phyloP scores from a whole-genome alignment of 2,329 filamentous ascomycete genomes.

The Massarina eburnea region DNA sequence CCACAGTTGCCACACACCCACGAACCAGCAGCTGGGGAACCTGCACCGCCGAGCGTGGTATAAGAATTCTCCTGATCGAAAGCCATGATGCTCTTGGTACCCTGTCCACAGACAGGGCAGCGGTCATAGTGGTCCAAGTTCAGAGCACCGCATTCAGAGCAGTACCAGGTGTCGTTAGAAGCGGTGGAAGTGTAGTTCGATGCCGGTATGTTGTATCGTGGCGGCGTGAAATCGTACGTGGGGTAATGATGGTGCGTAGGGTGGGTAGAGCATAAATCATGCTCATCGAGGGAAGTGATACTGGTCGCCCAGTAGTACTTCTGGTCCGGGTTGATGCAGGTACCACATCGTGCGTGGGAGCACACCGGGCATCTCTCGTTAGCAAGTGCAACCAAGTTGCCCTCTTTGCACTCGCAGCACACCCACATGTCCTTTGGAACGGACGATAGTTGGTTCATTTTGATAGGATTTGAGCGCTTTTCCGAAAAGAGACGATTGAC shows the following conservation, averaged over 20 bases:
- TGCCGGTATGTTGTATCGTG: no score
- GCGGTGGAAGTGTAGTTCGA: no score
- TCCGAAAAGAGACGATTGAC: background rate
- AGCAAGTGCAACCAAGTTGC: constrained; percentile 7
- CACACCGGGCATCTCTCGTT: constrained; percentile 4
- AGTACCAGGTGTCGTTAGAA: constrained; percentile 15
- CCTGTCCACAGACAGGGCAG: constrained; percentile 9
- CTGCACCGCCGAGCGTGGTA: background rate
- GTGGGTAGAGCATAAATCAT: background rate
- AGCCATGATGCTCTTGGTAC: background rate
- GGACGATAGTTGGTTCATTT: background rate
- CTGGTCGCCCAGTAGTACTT: background rate
- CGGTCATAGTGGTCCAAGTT: constrained; percentile 7
- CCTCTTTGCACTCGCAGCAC: constrained; percentile 8
- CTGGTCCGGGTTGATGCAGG: constrained; percentile 6
- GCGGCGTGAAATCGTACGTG: no score
- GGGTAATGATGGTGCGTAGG: background rate
- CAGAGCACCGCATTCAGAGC: constrained; percentile 10
- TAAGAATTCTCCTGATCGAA: background rate
- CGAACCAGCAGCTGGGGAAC: background rate
- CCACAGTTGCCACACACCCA: constrained; percentile 6
- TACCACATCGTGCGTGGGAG: background rate
- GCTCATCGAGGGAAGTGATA: background rate
- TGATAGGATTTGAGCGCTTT: no score
- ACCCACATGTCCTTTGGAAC: constrained; percentile 13